Percentiles rank a stretch among this genome's conserved stretches.
Conservation (phyloP, 2,329 filamentous ascomycete species). For the Trichoderma afroharzianum region DNA sequence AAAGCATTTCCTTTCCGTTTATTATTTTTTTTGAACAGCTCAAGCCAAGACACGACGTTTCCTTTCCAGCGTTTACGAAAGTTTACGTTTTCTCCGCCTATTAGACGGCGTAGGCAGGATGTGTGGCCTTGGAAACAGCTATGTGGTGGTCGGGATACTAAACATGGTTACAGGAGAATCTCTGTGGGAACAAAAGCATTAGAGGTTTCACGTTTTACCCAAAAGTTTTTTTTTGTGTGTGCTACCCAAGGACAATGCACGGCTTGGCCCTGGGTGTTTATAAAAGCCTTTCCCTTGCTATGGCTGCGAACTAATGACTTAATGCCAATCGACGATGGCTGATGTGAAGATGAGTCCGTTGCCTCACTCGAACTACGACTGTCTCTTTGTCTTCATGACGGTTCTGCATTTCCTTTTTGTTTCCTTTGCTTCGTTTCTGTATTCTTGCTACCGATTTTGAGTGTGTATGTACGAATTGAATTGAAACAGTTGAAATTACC, state of each 20-base stretch:
- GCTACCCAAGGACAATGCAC: neutral
- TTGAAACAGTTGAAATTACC: neutral
- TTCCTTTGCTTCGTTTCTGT: slow-evolving; percentile 3
- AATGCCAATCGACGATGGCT: slow-evolving; percentile 17
- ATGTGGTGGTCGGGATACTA: slow-evolving; percentile 13
- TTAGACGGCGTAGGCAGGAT: slow-evolving; percentile 18
- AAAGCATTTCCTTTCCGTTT: neutral
- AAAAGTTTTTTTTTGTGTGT: slow-evolving; percentile 17
- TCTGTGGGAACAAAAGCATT: slow-evolving; percentile 13
- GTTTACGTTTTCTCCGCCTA: neutral
- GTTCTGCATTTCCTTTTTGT: neutral
- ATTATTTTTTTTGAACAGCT: neutral
- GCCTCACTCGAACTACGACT: neutral
- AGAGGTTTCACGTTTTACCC: slow-evolving; percentile 15
- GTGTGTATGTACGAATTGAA: slow-evolving; percentile 10
- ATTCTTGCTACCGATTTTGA: neutral
- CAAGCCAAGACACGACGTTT: neutral
- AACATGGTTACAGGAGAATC: slow-evolving; percentile 15
- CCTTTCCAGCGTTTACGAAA: neutral
- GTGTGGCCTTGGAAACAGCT: slow-evolving; percentile 11
- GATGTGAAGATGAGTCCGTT: neutral
- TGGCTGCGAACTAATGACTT: slow-evolving; percentile 16
- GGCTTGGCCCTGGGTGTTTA: neutral
- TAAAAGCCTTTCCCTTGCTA: neutral
- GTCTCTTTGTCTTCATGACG: neutral